Base-by-base conservation (phyloP, 2,329 filamentous ascomycete genomes). In the Ophiostoma piceae region DNA sequence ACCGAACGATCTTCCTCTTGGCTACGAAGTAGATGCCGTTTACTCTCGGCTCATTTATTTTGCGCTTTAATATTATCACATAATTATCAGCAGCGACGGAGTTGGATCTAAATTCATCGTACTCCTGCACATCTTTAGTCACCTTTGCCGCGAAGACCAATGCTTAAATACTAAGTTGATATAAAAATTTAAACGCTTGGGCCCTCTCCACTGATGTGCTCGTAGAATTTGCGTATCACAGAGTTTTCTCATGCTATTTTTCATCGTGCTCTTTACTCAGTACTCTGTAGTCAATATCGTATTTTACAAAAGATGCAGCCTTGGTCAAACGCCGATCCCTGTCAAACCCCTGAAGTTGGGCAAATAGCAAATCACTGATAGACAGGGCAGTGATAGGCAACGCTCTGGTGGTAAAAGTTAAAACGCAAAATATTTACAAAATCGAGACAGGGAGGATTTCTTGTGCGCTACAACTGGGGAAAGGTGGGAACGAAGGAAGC, bases 341-440 rank as follows among this genome's bases (percentile, higher is more conserved):
- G 51, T 57, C 51, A 57, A 57, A 57, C 22, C 51, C 51, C 22
- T 57, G 51, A 2, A n/a, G n/a, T 26, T 57, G 51, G 51, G 51
- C 51, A 57, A 57, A 57, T 57, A 57, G 51, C 51, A 57, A 57
- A 57, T 57, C 22, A n/a, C 51, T 26, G 51, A 57, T 57, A 29
- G 8, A 26, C 51, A 57, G 51, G 51, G 51, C 51, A 57, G 9
- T 57, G 51, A 57, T 57, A 57, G 51, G 51, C 22, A 14, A 57
- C 51, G n/a, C 22, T 26, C 19, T 43, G 43, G 5, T 43, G 43
- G 5, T 47, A 47, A 47, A 9, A 16, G 16, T 47, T 5, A 47
- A 47, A 47, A 54, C 6, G 22, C 22, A 54, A 43, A 16, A 47
- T 43, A 43, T 4, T 14, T 2, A 43, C 11, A 43, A 47, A 47